Percentiles rank a stretch among this genome's conserved stretches.
phyloP scores from a whole-genome alignment of 805 yeast genomes.

The Hanseniaspora taiwanica region DNA sequence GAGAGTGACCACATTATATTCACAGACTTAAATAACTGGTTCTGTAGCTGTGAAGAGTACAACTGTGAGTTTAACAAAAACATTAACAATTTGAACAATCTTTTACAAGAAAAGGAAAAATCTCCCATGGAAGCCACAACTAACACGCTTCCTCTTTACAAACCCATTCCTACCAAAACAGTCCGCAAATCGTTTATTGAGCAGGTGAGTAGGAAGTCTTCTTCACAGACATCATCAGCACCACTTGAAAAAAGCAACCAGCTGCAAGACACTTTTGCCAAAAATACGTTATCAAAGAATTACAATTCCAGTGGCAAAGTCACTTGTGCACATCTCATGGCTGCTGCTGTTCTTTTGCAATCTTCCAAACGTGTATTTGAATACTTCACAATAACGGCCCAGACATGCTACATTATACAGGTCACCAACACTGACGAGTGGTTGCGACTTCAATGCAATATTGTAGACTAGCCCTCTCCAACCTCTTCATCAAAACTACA shows the following conservation, averaged over 20 bases:
- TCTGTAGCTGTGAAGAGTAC: slow-evolving; percentile 23
- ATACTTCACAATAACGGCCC: slow-evolving; percentile 13
- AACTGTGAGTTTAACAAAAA: slow-evolving; percentile 11
- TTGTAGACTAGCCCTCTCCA: slow-evolving; percentile 8
- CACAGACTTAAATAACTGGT: slow-evolving; percentile 21
- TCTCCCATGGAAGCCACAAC: too few relatives aligned
- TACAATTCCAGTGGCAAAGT: slow-evolving; percentile 8
- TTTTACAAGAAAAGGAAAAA: background rate
- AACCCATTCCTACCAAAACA: too few relatives aligned
- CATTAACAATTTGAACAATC: background rate
- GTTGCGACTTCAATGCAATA: slow-evolving; percentile 23
- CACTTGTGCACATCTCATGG: slow-evolving; percentile 22
- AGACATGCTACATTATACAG: slow-evolving; percentile 14
- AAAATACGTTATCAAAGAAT: background rate
- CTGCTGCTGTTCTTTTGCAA: slow-evolving; percentile 17
- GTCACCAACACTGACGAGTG: slow-evolving; percentile 22
- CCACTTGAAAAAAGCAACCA: too few relatives aligned
- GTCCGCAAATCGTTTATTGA: too few relatives aligned
- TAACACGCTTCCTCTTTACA: too few relatives aligned
- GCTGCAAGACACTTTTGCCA: background rate
- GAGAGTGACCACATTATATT: slow-evolving; percentile 10
- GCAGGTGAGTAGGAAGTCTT: background rate
- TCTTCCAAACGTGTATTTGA: slow-evolving; percentile 11
- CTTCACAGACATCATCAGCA: background rate
- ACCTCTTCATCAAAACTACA: too few relatives aligned